phyloP scores from a whole-genome alignment of 768 basidiomycete genomes.

The Tylopilus plumbeoviolaceoides region DNA sequence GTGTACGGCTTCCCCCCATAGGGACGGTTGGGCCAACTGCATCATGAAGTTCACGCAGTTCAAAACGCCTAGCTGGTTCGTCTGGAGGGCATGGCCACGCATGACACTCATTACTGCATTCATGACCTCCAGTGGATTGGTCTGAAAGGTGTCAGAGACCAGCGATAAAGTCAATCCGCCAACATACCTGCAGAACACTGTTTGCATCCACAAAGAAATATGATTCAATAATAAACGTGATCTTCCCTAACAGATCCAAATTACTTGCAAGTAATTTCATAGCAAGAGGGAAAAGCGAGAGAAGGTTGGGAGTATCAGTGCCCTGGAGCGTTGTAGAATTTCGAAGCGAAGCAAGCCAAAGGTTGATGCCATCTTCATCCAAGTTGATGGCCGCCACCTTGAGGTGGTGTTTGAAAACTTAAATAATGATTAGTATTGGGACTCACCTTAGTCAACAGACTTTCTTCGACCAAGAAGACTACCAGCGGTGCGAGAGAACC shows the following conservation, averaged over 20 bases:
- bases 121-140: conserved; percentile 53
- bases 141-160: conserved; percentile 34
- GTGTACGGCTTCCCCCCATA: conserved; percentile 76
- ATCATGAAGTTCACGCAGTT: conserved; percentile 54
- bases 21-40: conserved; percentile 55
- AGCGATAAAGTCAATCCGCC: neutral
- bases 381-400: conserved; percentile 63
- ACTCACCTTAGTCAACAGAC: conserved; percentile 54
- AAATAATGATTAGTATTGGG: neutral
- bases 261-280: conserved; percentile 61
- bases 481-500: conserved; percentile 50
- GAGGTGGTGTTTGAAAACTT: conserved; percentile 5
- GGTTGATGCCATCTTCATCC: conserved; percentile 71
- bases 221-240: conserved; percentile 65
- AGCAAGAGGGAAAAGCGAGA: conserved; percentile 62
- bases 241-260: conserved; percentile 68
- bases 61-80: conserved; percentile 64
- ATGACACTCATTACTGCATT: conserved; percentile 51
- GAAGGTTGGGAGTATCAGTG: conserved; percentile 47
- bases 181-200: conserved; percentile 57
- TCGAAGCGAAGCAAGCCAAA: conserved; percentile 71
- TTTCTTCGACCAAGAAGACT: conserved; percentile 61
- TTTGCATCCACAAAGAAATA: conserved; percentile 72
- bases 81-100: conserved; percentile 41
- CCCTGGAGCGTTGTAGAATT: conserved; percentile 55